Percentiles rank a stretch among this genome's conserved stretches.
phyloP scores from a whole-genome alignment of 768 basidiomycete genomes.

The Panaeolus cyanescens region DNA sequence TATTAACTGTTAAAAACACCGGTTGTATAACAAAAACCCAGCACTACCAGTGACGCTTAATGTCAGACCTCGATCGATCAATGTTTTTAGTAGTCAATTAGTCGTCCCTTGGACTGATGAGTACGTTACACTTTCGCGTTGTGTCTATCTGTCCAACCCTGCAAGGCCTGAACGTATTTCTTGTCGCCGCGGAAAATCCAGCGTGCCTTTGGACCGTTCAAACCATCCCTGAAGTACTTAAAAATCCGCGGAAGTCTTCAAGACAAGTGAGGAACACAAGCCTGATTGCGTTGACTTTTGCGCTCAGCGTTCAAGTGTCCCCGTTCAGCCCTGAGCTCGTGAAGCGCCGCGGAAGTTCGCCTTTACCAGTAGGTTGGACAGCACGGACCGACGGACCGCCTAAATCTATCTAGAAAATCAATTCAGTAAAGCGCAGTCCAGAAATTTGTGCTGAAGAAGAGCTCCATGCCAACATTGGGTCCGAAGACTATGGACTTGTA shows the following conservation, averaged over 20 bases:
- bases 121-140: not conserved
- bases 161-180: not conserved
- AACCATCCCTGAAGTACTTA: not conserved
- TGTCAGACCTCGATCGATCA: not conserved
- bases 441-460: too few relatives aligned
- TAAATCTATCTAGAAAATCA: too few relatives aligned
- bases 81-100: not conserved
- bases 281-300: not conserved
- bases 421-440: too few relatives aligned
- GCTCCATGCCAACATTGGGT: too few relatives aligned
- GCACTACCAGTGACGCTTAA: too few relatives aligned
- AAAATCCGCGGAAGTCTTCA: not conserved
- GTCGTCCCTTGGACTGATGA: not conserved
- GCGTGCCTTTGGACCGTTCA: not conserved
- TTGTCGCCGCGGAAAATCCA: not conserved
- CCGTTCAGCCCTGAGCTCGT: slow-evolving; percentile 2
- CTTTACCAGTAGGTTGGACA: too few relatives aligned
- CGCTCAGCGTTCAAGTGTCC: not conserved
- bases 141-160: not conserved
- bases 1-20: too few relatives aligned
- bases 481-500: too few relatives aligned
- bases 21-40: too few relatives aligned
- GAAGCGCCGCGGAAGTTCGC: not conserved
- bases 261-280: not conserved
- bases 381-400: not conserved